These are phyloP conservation scores for Fusarium nematophilum DNA, from an alignment of 2,329 filamentous ascomycete genomes.

Conservation along the genomic window DNA sequence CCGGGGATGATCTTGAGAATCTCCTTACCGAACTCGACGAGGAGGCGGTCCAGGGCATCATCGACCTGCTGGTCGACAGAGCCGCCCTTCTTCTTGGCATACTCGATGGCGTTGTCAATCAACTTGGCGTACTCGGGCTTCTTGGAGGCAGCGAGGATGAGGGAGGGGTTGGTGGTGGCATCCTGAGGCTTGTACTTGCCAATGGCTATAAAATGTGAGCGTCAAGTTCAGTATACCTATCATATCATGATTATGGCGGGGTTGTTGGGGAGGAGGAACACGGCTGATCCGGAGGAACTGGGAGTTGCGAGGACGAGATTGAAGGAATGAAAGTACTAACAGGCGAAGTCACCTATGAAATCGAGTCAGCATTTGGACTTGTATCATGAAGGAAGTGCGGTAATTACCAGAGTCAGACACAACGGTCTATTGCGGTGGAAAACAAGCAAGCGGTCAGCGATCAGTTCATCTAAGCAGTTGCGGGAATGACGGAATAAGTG, in stretches of 20 bases:
- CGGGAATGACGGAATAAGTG: background rate
- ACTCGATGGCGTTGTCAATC: slow-evolving; percentile 85
- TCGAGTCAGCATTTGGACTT: slow-evolving; percentile 46
- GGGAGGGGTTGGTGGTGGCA: slow-evolving; percentile 99
- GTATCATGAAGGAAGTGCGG: slow-evolving; percentile 40
- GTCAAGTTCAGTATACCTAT: slow-evolving; percentile 19
- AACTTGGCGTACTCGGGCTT: slow-evolving; percentile 95
- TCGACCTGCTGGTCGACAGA: slow-evolving; percentile 86
- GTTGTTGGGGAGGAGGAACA: slow-evolving; percentile 2
- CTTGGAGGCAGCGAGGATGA: slow-evolving; percentile 98
- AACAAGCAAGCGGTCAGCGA: slow-evolving; percentile 40
- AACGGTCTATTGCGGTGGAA: slow-evolving; percentile 72
- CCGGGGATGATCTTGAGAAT: slow-evolving; percentile 97
- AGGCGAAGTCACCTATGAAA: slow-evolving; percentile 76
- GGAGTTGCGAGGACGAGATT: slow-evolving; percentile 11
- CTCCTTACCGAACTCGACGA: slow-evolving; percentile 98
- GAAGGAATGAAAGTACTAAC: slow-evolving; percentile 62
- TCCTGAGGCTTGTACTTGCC: slow-evolving; percentile 99
- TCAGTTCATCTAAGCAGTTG: slow-evolving; percentile 9
- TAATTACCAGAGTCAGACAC: slow-evolving; percentile 93
- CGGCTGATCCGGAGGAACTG: slow-evolving; percentile 4
- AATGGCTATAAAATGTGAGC: slow-evolving; percentile 73
- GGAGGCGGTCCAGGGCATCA: slow-evolving; percentile 87
- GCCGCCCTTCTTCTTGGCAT: slow-evolving; percentile 82
- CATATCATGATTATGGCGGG: slow-evolving; percentile 23